A percentile compares a stretch with the other conserved stretches of the same genome.
These are phyloP conservation scores for Candida gigantensis DNA, from an alignment of 1,139 yeast genomes.

Conservation along the genomic window DNA sequence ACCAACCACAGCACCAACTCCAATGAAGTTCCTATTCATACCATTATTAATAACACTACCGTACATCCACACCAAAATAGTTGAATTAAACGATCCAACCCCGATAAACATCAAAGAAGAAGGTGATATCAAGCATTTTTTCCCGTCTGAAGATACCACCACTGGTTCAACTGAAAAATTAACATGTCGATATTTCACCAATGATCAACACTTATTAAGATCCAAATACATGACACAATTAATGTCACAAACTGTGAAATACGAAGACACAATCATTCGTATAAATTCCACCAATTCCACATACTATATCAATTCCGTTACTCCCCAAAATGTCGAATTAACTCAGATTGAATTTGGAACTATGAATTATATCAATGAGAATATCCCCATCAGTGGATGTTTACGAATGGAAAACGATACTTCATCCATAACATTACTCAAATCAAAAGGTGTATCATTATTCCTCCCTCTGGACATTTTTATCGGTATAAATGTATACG, in stretches of 20 bases:
- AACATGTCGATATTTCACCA: not conserved
- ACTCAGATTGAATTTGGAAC: conserved; percentile 7
- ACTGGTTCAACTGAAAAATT: not conserved
- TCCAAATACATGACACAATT: not conserved
- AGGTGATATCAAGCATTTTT: not conserved
- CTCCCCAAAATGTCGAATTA: conserved; percentile 1
- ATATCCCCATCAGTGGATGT: not conserved
- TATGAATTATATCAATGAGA: not conserved
- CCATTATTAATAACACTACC: no score
- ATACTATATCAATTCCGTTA: conserved; percentile 1
- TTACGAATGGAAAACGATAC: conserved; percentile 7
- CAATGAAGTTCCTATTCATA: no score
- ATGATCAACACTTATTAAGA: not conserved
- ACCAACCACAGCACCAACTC: no score
- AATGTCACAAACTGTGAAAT: not conserved
- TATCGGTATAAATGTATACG: conserved; percentile 7
- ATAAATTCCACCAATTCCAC: conserved; percentile 9
- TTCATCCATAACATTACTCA: conserved; percentile 7
- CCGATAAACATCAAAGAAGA: no score
- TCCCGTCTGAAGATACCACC: no score
- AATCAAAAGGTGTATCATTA: not conserved
- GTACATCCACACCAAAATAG: no score
- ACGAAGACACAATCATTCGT: conserved; percentile 6
- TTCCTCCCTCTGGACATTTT: conserved; percentile 11
- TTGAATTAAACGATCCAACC: no score